Conservation (phyloP, 768 basidiomycete genomes). For the Boletus rex-veris region DNA sequence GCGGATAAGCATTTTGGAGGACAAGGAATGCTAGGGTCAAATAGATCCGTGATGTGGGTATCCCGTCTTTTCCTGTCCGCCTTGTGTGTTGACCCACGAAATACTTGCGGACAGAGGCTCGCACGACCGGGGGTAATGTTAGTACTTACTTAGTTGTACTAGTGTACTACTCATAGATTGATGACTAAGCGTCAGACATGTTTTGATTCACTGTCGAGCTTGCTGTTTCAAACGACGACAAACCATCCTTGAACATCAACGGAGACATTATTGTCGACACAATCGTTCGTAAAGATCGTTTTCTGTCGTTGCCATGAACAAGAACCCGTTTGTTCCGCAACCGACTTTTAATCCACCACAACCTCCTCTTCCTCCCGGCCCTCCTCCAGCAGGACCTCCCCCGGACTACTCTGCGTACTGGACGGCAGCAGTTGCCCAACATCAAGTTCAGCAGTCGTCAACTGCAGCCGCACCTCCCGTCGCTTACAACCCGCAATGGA, state of each 20-base stretch:
- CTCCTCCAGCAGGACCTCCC: slow-evolving; percentile 67
- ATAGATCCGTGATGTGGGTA: slow-evolving; percentile 22
- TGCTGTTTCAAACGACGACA: slow-evolving; percentile 23
- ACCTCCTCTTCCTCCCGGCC: slow-evolving; percentile 77
- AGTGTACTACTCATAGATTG: neutral
- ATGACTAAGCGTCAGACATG: slow-evolving; percentile 26
- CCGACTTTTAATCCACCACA: slow-evolving; percentile 67
- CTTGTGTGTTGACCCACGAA: neutral
- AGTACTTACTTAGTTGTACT: neutral
- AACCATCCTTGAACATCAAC: slow-evolving; percentile 10
- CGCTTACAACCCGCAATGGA: slow-evolving; percentile 67
- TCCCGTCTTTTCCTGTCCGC: neutral
- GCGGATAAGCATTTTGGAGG: no score
- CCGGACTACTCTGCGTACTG: slow-evolving; percentile 80
- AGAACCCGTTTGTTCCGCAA: slow-evolving; percentile 76
- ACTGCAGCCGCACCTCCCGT: slow-evolving; percentile 37
- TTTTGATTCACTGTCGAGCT: slow-evolving; percentile 9
- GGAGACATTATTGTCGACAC: neutral
- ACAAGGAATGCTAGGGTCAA: no score
- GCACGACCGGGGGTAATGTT: neutral
- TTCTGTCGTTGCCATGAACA: slow-evolving; percentile 56
- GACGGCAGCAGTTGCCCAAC: slow-evolving; percentile 53
- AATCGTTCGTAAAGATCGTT: slow-evolving; percentile 12
- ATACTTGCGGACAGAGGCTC: slow-evolving; percentile 14
- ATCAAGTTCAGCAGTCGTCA: slow-evolving; percentile 35